These are phyloP conservation scores for Camptophora hylomeconis DNA, from an alignment of 2,329 filamentous ascomycete genomes.

Conservation along the genomic window DNA sequence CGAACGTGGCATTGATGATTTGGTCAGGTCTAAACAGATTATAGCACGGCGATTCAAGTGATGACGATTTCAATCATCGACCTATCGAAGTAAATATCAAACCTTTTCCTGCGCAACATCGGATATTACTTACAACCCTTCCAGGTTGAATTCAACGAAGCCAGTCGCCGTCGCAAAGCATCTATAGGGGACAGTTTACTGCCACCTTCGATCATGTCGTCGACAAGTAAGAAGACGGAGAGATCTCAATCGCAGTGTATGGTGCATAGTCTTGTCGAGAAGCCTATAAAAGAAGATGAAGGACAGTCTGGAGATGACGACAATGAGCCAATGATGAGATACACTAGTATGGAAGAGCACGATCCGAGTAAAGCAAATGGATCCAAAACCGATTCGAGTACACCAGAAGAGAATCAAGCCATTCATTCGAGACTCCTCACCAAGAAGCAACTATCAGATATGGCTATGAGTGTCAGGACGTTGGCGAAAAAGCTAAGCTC, in stretches of 20 bases:
- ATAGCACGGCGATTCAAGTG: too few species aligned
- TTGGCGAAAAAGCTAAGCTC: constrained; percentile 74
- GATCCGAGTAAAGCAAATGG: constrained; percentile 1
- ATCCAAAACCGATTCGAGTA: constrained; percentile 9
- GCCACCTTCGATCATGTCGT: background rate
- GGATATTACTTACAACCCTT: background rate
- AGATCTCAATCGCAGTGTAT: constrained; percentile 43
- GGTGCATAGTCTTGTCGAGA: constrained; percentile 45
- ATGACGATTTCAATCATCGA: too few species aligned
- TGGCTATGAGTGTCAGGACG: constrained; percentile 91
- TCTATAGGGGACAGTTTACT: constrained; percentile 33
- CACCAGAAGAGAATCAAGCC: constrained; percentile 25
- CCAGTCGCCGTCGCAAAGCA: constrained; percentile 44
- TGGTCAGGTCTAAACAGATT: too few species aligned
- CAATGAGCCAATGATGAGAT: too few species aligned
- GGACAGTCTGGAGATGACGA: too few species aligned
- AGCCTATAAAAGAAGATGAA: constrained; percentile 6
- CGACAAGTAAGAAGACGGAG: constrained; percentile 20
- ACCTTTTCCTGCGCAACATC: too few species aligned
- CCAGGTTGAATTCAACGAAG: constrained; percentile 44
- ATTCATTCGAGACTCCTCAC: constrained; percentile 66
- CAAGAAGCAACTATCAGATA: constrained; percentile 88
- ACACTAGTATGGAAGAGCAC: too few species aligned
- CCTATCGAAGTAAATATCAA: too few species aligned
- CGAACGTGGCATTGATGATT: too few species aligned